Conservation (phyloP, 192 early-diverging fungal genomes). For the Kappamyces sp. region DNA sequence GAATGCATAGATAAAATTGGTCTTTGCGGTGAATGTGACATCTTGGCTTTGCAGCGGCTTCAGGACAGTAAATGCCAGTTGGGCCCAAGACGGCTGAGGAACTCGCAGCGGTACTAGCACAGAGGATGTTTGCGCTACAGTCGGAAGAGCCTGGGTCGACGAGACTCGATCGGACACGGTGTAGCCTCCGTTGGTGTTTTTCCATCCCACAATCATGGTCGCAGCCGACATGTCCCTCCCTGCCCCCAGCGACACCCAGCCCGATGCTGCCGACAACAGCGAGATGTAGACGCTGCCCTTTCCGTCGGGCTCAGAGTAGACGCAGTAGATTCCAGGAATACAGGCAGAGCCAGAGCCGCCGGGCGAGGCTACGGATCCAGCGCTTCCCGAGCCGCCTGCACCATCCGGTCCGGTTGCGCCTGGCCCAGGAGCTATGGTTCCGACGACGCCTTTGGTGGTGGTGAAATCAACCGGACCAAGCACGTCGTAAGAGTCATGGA, state of each 20-base stretch:
- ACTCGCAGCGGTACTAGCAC: too few relatives aligned
- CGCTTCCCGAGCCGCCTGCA: too few relatives aligned
- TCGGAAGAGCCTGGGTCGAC: too few relatives aligned
- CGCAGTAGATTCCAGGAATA: slow-evolving; percentile 12
- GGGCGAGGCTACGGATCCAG: background rate
- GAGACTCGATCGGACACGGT: slow-evolving; percentile 1
- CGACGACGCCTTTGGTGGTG: slow-evolving; percentile 4
- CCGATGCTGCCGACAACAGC: slow-evolving; percentile 4
- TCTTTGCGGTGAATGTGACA: background rate
- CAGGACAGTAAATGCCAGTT: too few relatives aligned
- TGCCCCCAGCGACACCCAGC: slow-evolving; percentile 2
- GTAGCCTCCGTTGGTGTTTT: slow-evolving; percentile 4
- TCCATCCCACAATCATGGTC: too few relatives aligned
- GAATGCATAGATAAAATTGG: slow-evolving; percentile 18
- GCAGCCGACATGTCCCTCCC: too few relatives aligned
- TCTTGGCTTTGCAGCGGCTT: too few relatives aligned
- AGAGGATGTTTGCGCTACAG: too few relatives aligned
- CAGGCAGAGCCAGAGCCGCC: slow-evolving; percentile 7
- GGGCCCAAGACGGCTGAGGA: too few relatives aligned
- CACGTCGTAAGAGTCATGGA: background rate
- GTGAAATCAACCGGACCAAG: slow-evolving; percentile 9
- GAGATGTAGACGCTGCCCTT: background rate
- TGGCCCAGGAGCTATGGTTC: background rate
- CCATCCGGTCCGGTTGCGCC: too few relatives aligned
- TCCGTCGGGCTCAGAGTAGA: background rate